Evolutionary conservation across 139 green algal species (phyloP), one percentile per base, ranked within the genome.

Genomic region (Spirogloea muscicola): DNA sequence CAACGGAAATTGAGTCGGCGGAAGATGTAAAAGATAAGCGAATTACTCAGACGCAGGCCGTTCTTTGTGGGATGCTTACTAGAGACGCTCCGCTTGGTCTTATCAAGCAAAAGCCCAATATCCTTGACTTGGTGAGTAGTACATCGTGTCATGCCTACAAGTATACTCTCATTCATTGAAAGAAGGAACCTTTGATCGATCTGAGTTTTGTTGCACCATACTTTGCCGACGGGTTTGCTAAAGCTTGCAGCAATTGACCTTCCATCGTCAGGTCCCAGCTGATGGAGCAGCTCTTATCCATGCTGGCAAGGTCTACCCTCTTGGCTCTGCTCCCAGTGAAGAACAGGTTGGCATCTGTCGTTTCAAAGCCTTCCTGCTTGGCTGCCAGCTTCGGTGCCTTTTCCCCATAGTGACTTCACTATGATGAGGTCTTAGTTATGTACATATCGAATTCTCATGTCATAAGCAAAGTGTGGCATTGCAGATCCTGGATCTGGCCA

Each of bases 31-130:
- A 25, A 34, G 70, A 78, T 57, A 74, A 74, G 21, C 48, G 39
- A 2, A 39, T 74, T 3, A 57, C 72, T 18, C 70, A 68, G 36
- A 78, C 49, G 70, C 65, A 74, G 49, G 58, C 70, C 2, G 33
- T 78, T 5, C 57, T 78, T 6, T 78, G 70, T 31, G 70, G 57
- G 33, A 78, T 78, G 70, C 70, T 78, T 9, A 44, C 58, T 3
- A 16, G 70, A 3, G 70, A 78, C 34, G 70, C 64, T n/a, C 70
- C 70, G 4, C 25, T 78, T 29, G 70, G 70, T 18, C 31, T 78
- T 9, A 43, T 78, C 16, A 38, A 31, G 4, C 70, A 78, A 58
- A 78, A 36, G 21, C 70, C 70, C 21, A 72, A 70, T 58, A 78
- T 78, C 60, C 40, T 60, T 13, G 70, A 78, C 44, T 29, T 74